phyloP scores from a whole-genome alignment of 768 basidiomycete genomes.

The Hortiboletus campestris region DNA sequence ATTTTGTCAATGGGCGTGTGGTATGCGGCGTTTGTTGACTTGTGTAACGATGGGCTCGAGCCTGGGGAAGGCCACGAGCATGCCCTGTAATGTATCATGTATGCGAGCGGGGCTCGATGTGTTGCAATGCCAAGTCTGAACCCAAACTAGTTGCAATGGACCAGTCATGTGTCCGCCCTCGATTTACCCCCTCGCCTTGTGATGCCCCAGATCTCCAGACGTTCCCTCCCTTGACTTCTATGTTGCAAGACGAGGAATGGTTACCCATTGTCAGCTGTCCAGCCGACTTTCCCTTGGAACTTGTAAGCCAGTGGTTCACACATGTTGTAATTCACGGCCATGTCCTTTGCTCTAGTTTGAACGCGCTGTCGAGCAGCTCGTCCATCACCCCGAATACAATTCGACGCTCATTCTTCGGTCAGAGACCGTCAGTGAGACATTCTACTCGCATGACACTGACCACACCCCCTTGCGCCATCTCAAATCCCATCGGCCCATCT shows the following conservation, averaged over 20 bases:
- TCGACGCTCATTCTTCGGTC: slow-evolving; percentile 88
- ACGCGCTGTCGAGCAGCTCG: slow-evolving; percentile 62
- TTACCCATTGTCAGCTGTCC: slow-evolving; percentile 40
- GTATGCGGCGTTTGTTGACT: slow-evolving; percentile 7
- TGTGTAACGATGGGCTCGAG: slow-evolving; percentile 3
- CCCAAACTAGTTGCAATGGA: background rate
- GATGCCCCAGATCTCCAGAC: background rate
- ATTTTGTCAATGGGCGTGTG: slow-evolving; percentile 18
- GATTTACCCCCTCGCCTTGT: slow-evolving; percentile 25
- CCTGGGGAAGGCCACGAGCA: background rate
- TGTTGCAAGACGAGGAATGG: slow-evolving; percentile 18
- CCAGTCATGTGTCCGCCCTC: slow-evolving; percentile 14
- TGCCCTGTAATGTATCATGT: slow-evolving; percentile 17
- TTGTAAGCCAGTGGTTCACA: slow-evolving; percentile 34
- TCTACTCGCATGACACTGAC: slow-evolving; percentile 40
- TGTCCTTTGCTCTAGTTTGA: slow-evolving; percentile 56
- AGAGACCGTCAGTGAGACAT: slow-evolving; percentile 47
- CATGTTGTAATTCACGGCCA: background rate
- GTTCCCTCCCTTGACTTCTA: slow-evolving; percentile 1
- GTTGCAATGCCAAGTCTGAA: background rate
- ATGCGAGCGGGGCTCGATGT: slow-evolving; percentile 13
- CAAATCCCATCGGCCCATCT: slow-evolving; percentile 39
- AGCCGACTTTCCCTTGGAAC: slow-evolving; percentile 40
- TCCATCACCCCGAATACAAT: slow-evolving; percentile 91
- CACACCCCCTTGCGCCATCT: slow-evolving; percentile 23